Base-by-base conservation (phyloP, 2,329 filamentous ascomycete species). In the Colletotrichum kahawae region DNA sequence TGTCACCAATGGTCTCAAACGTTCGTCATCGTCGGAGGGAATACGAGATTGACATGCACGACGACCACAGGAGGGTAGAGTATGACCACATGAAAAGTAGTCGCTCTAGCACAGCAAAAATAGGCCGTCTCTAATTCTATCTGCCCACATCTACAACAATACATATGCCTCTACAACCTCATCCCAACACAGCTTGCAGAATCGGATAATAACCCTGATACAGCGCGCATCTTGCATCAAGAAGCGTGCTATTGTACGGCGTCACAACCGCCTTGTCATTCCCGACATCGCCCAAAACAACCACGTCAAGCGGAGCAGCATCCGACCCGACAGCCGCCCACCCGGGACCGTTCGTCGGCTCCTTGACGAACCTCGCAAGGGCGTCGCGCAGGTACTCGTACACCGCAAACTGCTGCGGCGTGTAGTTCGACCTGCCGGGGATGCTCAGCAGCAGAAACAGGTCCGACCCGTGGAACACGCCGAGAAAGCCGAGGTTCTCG, bases 391-490 rank as follows among this genome's bases (percentile, higher is more conserved):
- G 51, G 33, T 79, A 78, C 21, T 76, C 78, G 13, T 76, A 79
- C 36, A 81, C 77, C 1, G 74, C 75, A 64, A 79, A 81, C 43
- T 79, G 65, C 21, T 79, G 66, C 1, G 80, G 73, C 29, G 77
- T 76, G 18, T 79, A 67, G 1, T 67, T 54, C 3, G 76, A 13
- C 18, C 76, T 78, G 4, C 76, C 76, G 2, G 78, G 77, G 21
- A 77, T 54, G 27, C 51, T 63, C 64, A 82, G 79, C 9, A 82
- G 78, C 12, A 81, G 72, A 1, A 71, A 24, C 9, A 80, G 67
- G 14, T 83, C 81, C 8, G 77, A 77, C 14, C 75, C 77, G 70
- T 82, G 81, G 67, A 80, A 82, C 27, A 79, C 81, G 14, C 76
- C 78, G 1, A 82, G 76, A 67, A 76, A 82, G 4, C 31, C 51